Evolutionary conservation across 2,329 filamentous ascomycete species (phyloP), one percentile per base, ranked within the genome.

Genomic region (Calycina marina): DNA sequence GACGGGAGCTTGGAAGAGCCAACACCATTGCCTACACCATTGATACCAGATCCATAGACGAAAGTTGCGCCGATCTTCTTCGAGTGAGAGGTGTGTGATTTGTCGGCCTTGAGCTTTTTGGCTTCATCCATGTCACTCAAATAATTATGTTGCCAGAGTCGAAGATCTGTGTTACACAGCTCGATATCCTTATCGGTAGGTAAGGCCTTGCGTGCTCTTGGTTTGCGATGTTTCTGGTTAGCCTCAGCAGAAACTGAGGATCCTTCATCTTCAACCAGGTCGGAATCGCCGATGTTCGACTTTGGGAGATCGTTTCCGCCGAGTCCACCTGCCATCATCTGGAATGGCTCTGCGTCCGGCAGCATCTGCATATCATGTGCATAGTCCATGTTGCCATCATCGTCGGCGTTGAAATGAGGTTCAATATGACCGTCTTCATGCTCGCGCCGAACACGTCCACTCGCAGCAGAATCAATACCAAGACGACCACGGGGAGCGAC

Each of bases 41-140:
- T 69, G 28, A 77, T 56, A 5, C 72, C 72, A 29, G 56, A 49
- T 4, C 67, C 69, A 37, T 68, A 62, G 4, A 79, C 62, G 59
- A 69, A 78, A 43, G 65, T 62, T 8, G 63, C 61, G 0, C 74
- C 76, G 37, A 77, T 77, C 46, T 66, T 70, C 53, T 69, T 78
- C 2, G 72, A 69, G 25, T 65, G 56, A 0, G 53, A 49, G 9
- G 52, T 41, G 10, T 56, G 45, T 29, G 56, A 60, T 18, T 60
- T 55, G 4, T 30, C 35, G 56, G 54, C 42, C 41, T 69, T 74
- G 13, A 56, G 47, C 17, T 53, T 56, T 5, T 46, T 45, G 6
- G 60, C 62, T 9, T 55, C 52, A 1, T 52, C 56, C 69, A 82
- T 85, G 41, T 74, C 77, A 8, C 56, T 44, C 2, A 67, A 41